Conservation (phyloP, 148 eudicot genomes). For the Cornus florida region DNA sequence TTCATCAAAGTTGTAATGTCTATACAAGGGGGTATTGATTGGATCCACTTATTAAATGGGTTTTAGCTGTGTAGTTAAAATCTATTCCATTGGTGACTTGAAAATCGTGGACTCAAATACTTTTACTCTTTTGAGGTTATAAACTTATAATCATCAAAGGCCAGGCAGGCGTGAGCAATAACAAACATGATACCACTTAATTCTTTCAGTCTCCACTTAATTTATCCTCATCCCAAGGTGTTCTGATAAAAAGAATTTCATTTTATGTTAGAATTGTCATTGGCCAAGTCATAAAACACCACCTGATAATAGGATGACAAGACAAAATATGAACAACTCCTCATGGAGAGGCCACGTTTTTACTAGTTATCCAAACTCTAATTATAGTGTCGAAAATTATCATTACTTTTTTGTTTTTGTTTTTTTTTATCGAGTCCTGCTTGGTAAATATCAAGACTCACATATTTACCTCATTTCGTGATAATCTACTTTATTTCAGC, state of each 20-base stretch:
- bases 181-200: no score
- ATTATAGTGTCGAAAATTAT: background rate
- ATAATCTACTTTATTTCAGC: conserved; percentile 13
- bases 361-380: background rate
- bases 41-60: background rate
- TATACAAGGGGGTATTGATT: background rate
- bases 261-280: no score
- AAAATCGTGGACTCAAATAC: background rate
- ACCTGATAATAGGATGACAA: background rate
- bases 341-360: no score
- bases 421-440: background rate
- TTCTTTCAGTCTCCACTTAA: no score
- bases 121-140: background rate
- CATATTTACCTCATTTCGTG: conserved; percentile 25
- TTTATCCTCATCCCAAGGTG: no score
- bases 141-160: background rate
- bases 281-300: background rate
- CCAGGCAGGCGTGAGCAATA: background rate
- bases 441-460: conserved; percentile 23
- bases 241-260: no score
- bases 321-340: background rate
- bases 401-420: background rate
- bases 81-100: no score
- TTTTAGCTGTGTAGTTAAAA: background rate
- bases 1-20: background rate